Base-by-base conservation (phyloP, 2,329 filamentous ascomycete species). In the Fusarium multiceps region DNA sequence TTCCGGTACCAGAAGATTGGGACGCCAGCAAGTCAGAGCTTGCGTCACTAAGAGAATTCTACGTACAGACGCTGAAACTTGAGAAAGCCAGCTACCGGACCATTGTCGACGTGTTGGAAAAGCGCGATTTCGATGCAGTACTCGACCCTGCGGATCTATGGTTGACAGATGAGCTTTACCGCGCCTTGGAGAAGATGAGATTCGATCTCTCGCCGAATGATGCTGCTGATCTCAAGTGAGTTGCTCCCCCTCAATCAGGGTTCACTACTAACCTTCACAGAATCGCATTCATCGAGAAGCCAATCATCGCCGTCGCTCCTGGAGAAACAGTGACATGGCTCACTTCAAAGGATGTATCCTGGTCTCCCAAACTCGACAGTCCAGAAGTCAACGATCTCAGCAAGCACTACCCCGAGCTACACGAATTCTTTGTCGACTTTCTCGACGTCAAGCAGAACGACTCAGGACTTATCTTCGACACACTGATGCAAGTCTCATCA, bases 11-110 rank as follows among this genome's bases (percentile, higher is more conserved):
- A 4, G 56, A 47, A 55, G 56, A 72, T 27, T 73, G 71, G 71
- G 71, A 73, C 6, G 71, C 71, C 7, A 72, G 61, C 59, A 72
- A 73, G 27, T 69, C 71, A 10, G 71, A 73, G 40, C 65, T 71
- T 23, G 62, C 37, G 30, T 71, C 66, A 8, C 48, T 73, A 51
- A 67, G 71, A 49, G 71, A 73, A 25, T 73, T 73, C 48, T 73
- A 73, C 45, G 56, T 66, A 30, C 63, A 69, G 30, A 73, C 66
- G 16, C 59, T 73, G 7, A 25, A 46, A 25, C 59, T 73, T 53
- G 57, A 70, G 18, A 72, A 59, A 7, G 71, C 68, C 32, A 61
- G 71, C 13, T 73, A 59, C 13, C 32, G 20, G 6, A 72, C 66
- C 1, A 50, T 73, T 6, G 16, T 73, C 2, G 57, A 61, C n/a